phyloP scores from a whole-genome alignment of 805 yeast genomes.

The Alloascoidea hylecoeti region DNA sequence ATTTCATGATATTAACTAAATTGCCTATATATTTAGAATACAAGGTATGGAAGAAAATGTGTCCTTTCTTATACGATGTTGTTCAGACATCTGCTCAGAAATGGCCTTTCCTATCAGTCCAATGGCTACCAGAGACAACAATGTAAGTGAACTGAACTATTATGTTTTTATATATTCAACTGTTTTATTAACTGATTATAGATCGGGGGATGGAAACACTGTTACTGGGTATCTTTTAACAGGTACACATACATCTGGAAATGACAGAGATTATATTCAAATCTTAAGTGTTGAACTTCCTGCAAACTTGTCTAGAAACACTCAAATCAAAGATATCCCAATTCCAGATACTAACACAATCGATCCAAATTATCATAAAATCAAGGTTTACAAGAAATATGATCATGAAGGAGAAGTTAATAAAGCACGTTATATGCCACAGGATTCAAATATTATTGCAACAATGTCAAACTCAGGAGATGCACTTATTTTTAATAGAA shows the following conservation, averaged over 20 bases:
- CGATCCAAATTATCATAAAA: slow-evolving; percentile 21
- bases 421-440: slow-evolving; percentile 39
- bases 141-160: slow-evolving; percentile 4
- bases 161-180: slow-evolving; percentile 10
- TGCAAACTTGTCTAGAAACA: slow-evolving; percentile 10
- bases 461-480: slow-evolving; percentile 32
- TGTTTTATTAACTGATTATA: not conserved
- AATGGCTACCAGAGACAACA: slow-evolving; percentile 42
- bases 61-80: slow-evolving; percentile 64
- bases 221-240: slow-evolving; percentile 8
- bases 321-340: slow-evolving; percentile 11
- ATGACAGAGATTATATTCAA: slow-evolving; percentile 10
- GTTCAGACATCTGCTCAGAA: slow-evolving; percentile 53
- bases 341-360: slow-evolving; percentile 13
- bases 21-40: slow-evolving; percentile 10
- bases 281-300: slow-evolving; percentile 7
- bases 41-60: slow-evolving; percentile 70
- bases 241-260: slow-evolving; percentile 10
- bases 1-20: no score
- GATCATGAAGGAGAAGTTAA: slow-evolving; percentile 56
- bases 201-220: slow-evolving; percentile 4
- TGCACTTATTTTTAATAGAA: slow-evolving; percentile 15
- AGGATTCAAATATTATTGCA: slow-evolving; percentile 30
- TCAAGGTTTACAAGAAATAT: slow-evolving; percentile 34
- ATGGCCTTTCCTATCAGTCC: slow-evolving; percentile 60